Evolutionary conservation across 257 asterid genomes (phyloP).

Genomic region (Jacaranda copaia): DNA sequence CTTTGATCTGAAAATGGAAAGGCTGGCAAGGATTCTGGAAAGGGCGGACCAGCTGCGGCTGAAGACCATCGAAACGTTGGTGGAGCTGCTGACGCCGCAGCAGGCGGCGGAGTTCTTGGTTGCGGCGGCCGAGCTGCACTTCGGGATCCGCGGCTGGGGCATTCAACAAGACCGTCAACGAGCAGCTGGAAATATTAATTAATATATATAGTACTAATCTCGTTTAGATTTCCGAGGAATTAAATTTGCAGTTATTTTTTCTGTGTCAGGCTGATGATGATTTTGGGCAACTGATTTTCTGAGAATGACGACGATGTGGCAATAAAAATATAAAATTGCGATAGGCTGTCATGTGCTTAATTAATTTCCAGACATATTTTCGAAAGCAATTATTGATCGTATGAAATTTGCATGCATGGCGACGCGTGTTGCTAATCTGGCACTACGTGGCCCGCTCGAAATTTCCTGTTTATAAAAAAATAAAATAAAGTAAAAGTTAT

Average conservation of each 20-base stretch:
- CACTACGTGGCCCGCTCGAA: background rate
- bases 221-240: background rate
- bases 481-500: too few relatives aligned
- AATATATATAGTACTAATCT: background rate
- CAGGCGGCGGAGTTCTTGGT: constrained; percentile 81
- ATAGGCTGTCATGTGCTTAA: too few relatives aligned
- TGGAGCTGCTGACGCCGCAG: constrained; percentile 67
- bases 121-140: constrained; percentile 71
- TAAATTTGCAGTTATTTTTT: background rate
- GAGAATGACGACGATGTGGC: too few relatives aligned
- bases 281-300: too few relatives aligned
- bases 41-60: constrained; percentile 74
- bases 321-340: too few relatives aligned
- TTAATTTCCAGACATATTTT: background rate
- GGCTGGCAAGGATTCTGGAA: constrained; percentile 52
- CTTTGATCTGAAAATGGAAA: constrained; percentile 50
- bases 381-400: background rate
- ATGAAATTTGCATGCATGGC: constrained; percentile 14
- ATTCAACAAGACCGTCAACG: constrained; percentile 57
- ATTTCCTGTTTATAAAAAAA: background rate
- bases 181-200: background rate
- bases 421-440: constrained; percentile 16
- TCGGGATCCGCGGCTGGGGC: constrained; percentile 82
- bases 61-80: constrained; percentile 59
- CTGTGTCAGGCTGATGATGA: background rate